Percentiles rank a stretch among this genome's conserved stretches.
These are phyloP conservation scores for Scheffersomyces quercinus DNA, from an alignment of 1,139 yeast species.

Conservation along the genomic window DNA sequence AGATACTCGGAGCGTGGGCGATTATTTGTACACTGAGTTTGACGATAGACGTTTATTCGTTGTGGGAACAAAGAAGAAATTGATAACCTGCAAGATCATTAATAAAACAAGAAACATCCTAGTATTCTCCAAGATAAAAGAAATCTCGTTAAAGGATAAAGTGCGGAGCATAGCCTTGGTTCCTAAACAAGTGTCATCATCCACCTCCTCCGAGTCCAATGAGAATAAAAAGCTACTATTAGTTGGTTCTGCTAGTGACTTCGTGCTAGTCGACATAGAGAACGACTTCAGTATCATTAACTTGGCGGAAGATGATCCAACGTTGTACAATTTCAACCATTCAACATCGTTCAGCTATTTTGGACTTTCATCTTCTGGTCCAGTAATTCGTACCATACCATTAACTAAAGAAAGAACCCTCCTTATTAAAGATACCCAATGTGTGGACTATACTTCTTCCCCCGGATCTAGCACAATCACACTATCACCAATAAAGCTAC, in stretches of 20 bases:
- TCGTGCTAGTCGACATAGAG: constrained; percentile 25
- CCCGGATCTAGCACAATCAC: constrained; percentile 14
- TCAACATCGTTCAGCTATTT: constrained; percentile 24
- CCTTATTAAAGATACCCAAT: constrained; percentile 19
- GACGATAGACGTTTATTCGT: constrained; percentile 24
- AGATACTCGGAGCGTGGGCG: constrained; percentile 21
- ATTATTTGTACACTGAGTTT: constrained; percentile 18
- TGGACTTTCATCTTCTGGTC: constrained; percentile 21
- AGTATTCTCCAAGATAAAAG: constrained; percentile 26
- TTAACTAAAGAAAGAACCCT: constrained; percentile 17
- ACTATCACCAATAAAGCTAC: constrained; percentile 26
- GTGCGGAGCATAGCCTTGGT: constrained; percentile 20
- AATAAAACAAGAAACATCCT: constrained; percentile 34
- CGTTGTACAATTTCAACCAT: constrained; percentile 14
- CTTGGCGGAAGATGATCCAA: constrained; percentile 14
- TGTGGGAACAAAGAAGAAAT: constrained; percentile 33
- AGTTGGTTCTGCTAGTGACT: constrained; percentile 29
- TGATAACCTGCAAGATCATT: constrained; percentile 27
- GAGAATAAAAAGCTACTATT: constrained; percentile 11
- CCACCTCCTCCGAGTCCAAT: constrained; percentile 8
- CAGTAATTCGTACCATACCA: constrained; percentile 21
- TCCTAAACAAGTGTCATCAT: constrained; percentile 2
- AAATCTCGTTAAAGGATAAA: constrained; percentile 32
- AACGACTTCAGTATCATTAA: constrained; percentile 17
- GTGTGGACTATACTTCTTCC: background rate